Conservation (phyloP, 306 rosid species). For the Castanea sativa region DNA sequence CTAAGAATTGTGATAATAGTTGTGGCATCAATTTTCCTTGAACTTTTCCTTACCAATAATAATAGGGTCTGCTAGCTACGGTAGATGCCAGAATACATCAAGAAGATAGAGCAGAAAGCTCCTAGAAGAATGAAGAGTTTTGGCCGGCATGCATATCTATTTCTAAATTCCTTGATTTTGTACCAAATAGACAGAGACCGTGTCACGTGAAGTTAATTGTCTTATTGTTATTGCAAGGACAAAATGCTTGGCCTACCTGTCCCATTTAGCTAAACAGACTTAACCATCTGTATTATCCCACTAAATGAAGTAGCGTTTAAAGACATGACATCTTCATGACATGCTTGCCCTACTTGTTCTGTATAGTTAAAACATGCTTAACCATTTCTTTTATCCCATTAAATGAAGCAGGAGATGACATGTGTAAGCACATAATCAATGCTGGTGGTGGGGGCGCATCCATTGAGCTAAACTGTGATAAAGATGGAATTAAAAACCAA, state of each 20-base stretch:
- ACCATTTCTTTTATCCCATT: background rate
- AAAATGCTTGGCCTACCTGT: constrained; percentile 1
- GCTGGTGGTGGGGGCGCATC: background rate
- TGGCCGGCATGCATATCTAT: background rate
- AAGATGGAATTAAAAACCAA: background rate
- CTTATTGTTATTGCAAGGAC: background rate
- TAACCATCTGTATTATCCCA: background rate
- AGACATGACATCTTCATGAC: background rate
- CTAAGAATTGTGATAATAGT: too few species aligned
- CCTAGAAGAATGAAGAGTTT: constrained; percentile 4
- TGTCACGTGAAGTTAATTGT: constrained; percentile 11
- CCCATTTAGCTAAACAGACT: background rate
- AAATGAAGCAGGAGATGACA: background rate
- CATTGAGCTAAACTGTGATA: background rate
- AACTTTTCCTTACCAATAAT: background rate
- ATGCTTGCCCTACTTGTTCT: constrained; percentile 1
- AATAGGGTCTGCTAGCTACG: background rate
- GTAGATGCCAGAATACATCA: background rate
- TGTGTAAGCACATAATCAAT: background rate
- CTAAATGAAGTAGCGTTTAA: background rate
- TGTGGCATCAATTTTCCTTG: too few species aligned
- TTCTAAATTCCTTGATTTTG: background rate
- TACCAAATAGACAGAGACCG: background rate
- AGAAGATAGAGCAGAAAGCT: background rate
- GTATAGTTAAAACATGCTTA: background rate